Evolutionary conservation across 2,329 filamentous ascomycete genomes (phyloP).

Genomic region (Simplicillium aogashimaense): DNA sequence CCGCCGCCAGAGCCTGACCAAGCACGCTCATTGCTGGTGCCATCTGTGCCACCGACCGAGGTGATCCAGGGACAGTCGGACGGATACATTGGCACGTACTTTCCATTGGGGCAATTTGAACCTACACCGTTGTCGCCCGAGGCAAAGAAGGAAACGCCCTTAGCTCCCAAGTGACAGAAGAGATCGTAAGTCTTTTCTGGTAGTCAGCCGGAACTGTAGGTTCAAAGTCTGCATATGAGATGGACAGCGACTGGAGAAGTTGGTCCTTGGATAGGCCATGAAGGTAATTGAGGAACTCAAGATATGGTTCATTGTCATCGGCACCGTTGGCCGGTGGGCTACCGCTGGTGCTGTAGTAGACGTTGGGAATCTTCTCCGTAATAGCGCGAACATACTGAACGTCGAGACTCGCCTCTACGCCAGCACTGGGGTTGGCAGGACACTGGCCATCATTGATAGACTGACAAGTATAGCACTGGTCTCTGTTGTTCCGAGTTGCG

Average conservation of each 20-base stretch:
- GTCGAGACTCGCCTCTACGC: no score
- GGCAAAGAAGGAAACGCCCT: conserved; percentile 36
- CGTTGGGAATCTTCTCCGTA: no score
- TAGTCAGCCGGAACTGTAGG: conserved; percentile 18
- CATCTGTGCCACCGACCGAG: conserved; percentile 21
- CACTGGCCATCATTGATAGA: no score
- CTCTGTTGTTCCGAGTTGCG: no score
- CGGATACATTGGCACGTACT: conserved; percentile 15
- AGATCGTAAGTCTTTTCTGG: conserved; percentile 37
- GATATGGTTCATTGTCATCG: conserved; percentile 46
- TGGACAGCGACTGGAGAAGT: not conserved
- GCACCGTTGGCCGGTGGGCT: no score
- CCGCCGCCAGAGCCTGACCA: conserved; percentile 33
- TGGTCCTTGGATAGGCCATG: not conserved
- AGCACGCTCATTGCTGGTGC: conserved; percentile 31
- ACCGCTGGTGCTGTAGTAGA: no score
- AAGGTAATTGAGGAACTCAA: conserved; percentile 1
- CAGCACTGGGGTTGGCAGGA: no score
- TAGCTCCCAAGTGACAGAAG: conserved; percentile 44
- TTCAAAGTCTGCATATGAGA: conserved; percentile 38
- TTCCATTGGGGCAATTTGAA: not conserved
- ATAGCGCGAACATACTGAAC: no score
- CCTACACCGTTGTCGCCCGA: not conserved
- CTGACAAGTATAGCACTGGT: no score
- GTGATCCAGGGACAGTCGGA: not conserved